Percentiles rank a stretch among this genome's conserved stretches.
phyloP scores from a whole-genome alignment of 2,329 filamentous ascomycete species.

The Aspergillus sclerotialis region DNA sequence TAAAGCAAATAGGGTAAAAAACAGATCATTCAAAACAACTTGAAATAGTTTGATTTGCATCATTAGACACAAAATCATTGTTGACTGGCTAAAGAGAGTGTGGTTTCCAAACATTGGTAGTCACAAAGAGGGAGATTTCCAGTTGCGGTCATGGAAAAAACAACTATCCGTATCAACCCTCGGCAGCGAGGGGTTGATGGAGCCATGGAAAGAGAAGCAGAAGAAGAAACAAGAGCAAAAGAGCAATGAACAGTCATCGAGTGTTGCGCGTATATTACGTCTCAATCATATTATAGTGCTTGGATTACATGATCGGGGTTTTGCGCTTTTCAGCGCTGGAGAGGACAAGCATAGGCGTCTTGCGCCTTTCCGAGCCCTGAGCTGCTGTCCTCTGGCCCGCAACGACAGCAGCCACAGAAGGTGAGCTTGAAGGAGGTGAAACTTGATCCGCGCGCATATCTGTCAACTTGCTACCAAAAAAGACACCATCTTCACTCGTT shows the following conservation, averaged over 20 bases:
- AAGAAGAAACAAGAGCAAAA: conserved; percentile 4
- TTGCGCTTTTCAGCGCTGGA: conserved; percentile 89
- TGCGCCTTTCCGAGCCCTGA: conserved; percentile 59
- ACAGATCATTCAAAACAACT: no score
- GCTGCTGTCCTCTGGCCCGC: conserved; percentile 51
- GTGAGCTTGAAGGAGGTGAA: conserved; percentile 23
- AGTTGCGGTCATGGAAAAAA: neutral
- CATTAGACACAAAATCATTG: neutral
- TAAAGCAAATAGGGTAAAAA: neutral
- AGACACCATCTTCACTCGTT: conserved; percentile 54
- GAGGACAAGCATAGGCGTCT: conserved; percentile 78
- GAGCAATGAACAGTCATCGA: conserved; percentile 19
- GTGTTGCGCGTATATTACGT: conserved; percentile 20
- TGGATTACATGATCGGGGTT: conserved; percentile 54
- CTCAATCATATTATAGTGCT: conserved; percentile 28
- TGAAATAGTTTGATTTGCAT: neutral
- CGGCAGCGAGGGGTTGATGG: neutral
- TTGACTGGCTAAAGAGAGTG: no score
- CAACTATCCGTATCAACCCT: neutral
- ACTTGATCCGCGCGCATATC: conserved; percentile 39
- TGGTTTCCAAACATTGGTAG: conserved; percentile 3
- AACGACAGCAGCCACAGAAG: conserved; percentile 34
- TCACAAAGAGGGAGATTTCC: neutral
- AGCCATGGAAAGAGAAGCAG: conserved; percentile 1
- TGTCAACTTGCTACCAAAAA: conserved; percentile 50